phyloP scores from a whole-genome alignment of 495 filamentous ascomycete genomes.

The Neurospora sp. region DNA sequence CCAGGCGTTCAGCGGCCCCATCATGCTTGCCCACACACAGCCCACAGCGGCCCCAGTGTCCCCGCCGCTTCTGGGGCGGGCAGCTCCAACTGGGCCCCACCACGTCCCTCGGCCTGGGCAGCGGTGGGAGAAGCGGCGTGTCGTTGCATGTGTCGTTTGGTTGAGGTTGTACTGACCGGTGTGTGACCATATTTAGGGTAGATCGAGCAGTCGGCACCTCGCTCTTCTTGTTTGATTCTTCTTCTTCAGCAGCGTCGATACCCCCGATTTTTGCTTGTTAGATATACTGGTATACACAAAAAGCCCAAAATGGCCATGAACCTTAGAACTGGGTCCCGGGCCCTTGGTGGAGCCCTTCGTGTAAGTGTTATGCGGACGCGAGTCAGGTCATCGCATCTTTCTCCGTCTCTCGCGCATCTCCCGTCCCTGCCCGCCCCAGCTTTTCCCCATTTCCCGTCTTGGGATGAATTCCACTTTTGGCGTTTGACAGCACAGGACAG shows the following conservation, averaged over 20 bases:
- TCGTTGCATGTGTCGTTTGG: neutral
- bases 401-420: neutral
- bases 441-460: neutral
- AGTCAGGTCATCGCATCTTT: neutral
- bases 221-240: neutral
- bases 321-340: conserved; percentile 16
- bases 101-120: neutral
- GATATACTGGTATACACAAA: neutral
- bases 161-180: neutral
- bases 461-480: neutral
- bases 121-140: neutral
- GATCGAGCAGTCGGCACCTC: neutral
- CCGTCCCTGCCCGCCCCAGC: neutral
- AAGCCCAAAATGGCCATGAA: conserved; percentile 16
- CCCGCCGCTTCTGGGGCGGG: neutral
- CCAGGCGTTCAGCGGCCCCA: neutral
- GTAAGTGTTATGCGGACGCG: conserved; percentile 27
- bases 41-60: neutral
- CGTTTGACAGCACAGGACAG: conserved; percentile 18
- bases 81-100: neutral
- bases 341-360: conserved; percentile 37
- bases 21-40: neutral
- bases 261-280: neutral
- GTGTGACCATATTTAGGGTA: neutral
- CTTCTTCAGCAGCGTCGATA: neutral